Percentiles rank a stretch among this genome's conserved stretches.
Conservation (phyloP, 345 rosid species). For the Acer negundo region DNA sequence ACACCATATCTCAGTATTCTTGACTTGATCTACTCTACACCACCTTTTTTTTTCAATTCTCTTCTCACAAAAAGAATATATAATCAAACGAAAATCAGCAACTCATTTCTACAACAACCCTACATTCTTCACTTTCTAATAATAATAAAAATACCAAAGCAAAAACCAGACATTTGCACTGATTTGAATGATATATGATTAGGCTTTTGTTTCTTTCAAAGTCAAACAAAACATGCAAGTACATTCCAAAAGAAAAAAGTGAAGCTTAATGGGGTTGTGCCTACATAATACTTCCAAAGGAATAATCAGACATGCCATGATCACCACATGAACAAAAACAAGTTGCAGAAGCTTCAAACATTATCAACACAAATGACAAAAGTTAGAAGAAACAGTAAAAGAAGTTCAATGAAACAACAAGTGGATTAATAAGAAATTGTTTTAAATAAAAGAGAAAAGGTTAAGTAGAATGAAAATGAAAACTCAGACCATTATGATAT, state of each 20-base stretch:
- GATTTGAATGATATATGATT: background rate
- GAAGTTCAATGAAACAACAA: background rate
- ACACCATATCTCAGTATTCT: conserved; percentile 5
- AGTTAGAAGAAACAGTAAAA: no score
- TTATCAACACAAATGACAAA: background rate
- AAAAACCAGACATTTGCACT: conserved; percentile 23
- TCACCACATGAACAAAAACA: background rate
- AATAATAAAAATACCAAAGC: background rate
- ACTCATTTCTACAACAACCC: no score
- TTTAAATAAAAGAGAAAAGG: background rate
- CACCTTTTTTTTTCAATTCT: background rate
- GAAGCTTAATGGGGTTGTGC: background rate
- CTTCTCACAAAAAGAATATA: conserved; percentile 18
- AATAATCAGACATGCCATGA: background rate
- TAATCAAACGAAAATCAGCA: no score
- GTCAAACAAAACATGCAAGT: background rate
- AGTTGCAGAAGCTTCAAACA: background rate
- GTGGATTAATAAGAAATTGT: background rate
- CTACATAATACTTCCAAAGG: conserved; percentile 5
- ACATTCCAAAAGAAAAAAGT: conserved; percentile 1
- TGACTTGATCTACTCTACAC: no score
- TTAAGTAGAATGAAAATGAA: background rate
- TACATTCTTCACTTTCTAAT: background rate
- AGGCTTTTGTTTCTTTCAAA: conserved; percentile 7
- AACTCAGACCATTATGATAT: background rate